Percentiles rank a stretch among this genome's conserved stretches.
Conservation (phyloP, 1,284 basidiomycete genomes). For the Melampsora americana region DNA sequence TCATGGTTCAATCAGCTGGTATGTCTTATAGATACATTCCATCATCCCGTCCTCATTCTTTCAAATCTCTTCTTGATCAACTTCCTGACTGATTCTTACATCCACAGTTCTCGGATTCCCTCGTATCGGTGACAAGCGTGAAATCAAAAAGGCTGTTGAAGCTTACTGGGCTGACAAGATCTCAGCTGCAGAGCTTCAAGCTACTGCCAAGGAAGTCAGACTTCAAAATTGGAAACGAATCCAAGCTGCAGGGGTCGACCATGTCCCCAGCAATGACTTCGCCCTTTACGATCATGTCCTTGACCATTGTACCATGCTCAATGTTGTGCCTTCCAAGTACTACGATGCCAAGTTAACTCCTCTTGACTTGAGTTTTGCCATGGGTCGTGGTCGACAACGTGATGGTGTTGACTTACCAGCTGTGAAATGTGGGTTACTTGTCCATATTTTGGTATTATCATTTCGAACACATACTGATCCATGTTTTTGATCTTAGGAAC, state of each 20-base stretch:
- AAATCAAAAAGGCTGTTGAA: constrained; percentile 98
- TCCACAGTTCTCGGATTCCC: constrained; percentile 82
- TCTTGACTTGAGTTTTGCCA: constrained; percentile 68
- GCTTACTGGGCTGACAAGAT: constrained; percentile 94
- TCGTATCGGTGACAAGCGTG: constrained; percentile 92
- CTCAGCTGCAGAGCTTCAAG: constrained; percentile 81
- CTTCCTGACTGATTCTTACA: background rate
- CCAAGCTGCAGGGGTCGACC: constrained; percentile 83
- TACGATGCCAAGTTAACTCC: constrained; percentile 77
- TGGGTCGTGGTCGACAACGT: constrained; percentile 96
- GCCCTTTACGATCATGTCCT: constrained; percentile 98
- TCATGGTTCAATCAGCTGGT: constrained; percentile 43
- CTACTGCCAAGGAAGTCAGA: constrained; percentile 81
- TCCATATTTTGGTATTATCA: background rate
- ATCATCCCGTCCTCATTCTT: background rate
- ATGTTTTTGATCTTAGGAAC: constrained; percentile 17
- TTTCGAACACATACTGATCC: background rate
- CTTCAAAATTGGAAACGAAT: constrained; percentile 85
- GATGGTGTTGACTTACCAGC: constrained; percentile 88
- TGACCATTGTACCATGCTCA: constrained; percentile 94
- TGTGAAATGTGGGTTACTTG: constrained; percentile 74
- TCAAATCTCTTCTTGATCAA: background rate
- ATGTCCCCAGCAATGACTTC: constrained; percentile 95
- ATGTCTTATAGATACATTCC: background rate
- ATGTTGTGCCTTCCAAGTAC: constrained; percentile 94